Conservation (phyloP, 2,329 filamentous ascomycete species). For the Dactylonectria macrodidyma region DNA sequence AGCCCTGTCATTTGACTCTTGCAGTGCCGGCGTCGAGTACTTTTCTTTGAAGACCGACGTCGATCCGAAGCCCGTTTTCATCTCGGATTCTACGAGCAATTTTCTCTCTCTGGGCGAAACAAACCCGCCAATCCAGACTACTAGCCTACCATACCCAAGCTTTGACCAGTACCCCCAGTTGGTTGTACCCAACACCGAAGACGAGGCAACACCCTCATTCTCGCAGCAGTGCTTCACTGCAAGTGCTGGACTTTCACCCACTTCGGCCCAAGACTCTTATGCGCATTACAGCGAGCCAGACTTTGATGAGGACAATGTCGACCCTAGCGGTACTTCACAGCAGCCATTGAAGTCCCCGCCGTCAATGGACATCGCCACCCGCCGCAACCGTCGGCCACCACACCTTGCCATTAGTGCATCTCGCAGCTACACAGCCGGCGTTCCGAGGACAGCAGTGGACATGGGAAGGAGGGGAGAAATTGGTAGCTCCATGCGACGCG, state of each 20-base stretch:
- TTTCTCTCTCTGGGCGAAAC: slow-evolving; percentile 33
- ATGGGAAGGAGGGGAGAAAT: slow-evolving; percentile 60
- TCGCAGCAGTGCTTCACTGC: slow-evolving; percentile 42
- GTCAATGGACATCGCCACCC: slow-evolving; percentile 67
- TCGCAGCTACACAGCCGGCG: slow-evolving; percentile 59
- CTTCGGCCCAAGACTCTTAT: slow-evolving; percentile 40
- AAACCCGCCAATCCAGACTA: slow-evolving; percentile 6
- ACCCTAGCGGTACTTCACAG: slow-evolving; percentile 36
- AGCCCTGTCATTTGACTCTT: slow-evolving; percentile 25
- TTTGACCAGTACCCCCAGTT: slow-evolving; percentile 45
- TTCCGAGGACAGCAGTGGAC: slow-evolving; percentile 66
- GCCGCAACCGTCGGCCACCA: slow-evolving; percentile 62
- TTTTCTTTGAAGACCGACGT: slow-evolving; percentile 16
- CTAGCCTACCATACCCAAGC: slow-evolving; percentile 4
- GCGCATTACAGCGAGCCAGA: slow-evolving; percentile 32
- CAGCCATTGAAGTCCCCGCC: slow-evolving; percentile 62
- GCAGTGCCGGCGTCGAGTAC: slow-evolving; percentile 18
- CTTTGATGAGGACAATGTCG: slow-evolving; percentile 37
- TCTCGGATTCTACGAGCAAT: slow-evolving; percentile 11
- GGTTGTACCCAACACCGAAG: slow-evolving; percentile 42
- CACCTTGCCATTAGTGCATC: slow-evolving; percentile 63
- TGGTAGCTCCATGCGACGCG: slow-evolving; percentile 66
- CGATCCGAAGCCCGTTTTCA: not conserved
- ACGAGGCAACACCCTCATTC: slow-evolving; percentile 42
- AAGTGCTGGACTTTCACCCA: slow-evolving; percentile 32